Percentiles rank a stretch among this genome's conserved stretches.
These are phyloP conservation scores for Globisporangium uncinulatum DNA, from an alignment of 352 stramenopile species.

Conservation along the genomic window DNA sequence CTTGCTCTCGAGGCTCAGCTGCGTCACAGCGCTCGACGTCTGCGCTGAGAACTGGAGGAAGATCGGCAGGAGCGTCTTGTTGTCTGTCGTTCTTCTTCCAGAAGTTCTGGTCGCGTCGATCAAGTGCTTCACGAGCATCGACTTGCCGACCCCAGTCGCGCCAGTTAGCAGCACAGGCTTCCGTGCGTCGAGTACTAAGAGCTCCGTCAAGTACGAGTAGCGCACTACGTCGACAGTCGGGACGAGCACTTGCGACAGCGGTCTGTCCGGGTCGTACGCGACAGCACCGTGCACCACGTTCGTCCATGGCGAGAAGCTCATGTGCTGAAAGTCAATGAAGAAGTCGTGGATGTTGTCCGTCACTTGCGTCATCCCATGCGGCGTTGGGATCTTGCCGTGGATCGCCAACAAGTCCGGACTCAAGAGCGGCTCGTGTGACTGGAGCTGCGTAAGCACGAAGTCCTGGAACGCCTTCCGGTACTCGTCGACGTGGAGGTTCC, in stretches of 20 bases:
- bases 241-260: slow-evolving; percentile 55
- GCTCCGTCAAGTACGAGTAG: slow-evolving; percentile 48
- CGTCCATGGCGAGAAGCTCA: slow-evolving; percentile 63
- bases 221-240: slow-evolving; percentile 62
- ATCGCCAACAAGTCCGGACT: slow-evolving; percentile 43
- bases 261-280: slow-evolving; percentile 15
- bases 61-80: slow-evolving; percentile 30
- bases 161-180: slow-evolving; percentile 84
- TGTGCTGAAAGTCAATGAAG: slow-evolving; percentile 54
- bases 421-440: slow-evolving; percentile 41
- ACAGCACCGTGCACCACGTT: slow-evolving; percentile 17
- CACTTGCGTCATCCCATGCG: slow-evolving; percentile 31
- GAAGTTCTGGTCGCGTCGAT: slow-evolving; percentile 20
- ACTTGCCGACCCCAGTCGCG: slow-evolving; percentile 87
- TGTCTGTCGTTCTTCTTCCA: not conserved
- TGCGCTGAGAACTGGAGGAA: slow-evolving; percentile 86
- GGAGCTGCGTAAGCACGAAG: slow-evolving; percentile 38
- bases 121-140: slow-evolving; percentile 71
- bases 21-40: slow-evolving; percentile 69
- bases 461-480: slow-evolving; percentile 39
- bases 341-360: slow-evolving; percentile 62
- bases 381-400: slow-evolving; percentile 44
- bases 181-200: slow-evolving; percentile 56
- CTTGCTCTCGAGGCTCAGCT: slow-evolving; percentile 88
- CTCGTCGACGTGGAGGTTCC: slow-evolving; percentile 42